phyloP scores from a whole-genome alignment of 2,329 filamentous ascomycete genomes.

The Westerdykella sp. region DNA sequence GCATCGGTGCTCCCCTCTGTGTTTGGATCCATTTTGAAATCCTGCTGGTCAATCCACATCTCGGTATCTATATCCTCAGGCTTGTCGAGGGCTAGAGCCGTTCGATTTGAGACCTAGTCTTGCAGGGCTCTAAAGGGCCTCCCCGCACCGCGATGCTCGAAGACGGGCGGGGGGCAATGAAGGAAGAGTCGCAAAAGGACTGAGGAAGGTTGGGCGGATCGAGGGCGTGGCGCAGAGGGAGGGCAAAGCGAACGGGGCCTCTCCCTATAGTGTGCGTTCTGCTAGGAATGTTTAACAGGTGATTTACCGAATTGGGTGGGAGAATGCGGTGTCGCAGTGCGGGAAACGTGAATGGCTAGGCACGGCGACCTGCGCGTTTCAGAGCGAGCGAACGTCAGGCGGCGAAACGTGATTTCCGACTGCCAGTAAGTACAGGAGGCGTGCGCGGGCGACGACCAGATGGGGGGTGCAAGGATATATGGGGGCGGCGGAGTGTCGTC shows the following conservation, averaged over 20 bases:
- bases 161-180: background rate
- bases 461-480: too few relatives aligned
- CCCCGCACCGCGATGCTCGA: background rate
- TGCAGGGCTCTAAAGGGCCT: background rate
- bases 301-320: slow-evolving; percentile 17
- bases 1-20: slow-evolving; percentile 60
- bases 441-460: too few relatives aligned
- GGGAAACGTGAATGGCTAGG: background rate
- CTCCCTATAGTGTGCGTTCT: slow-evolving; percentile 3
- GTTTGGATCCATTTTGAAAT: slow-evolving; percentile 28
- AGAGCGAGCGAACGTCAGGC: slow-evolving; percentile 8
- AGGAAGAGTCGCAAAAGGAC: background rate
- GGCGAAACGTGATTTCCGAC: slow-evolving; percentile 1
- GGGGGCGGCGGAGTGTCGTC: too few relatives aligned
- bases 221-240: slow-evolving; percentile 6
- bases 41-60: slow-evolving; percentile 32
- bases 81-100: slow-evolving; percentile 21
- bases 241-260: slow-evolving; percentile 2
- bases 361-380: slow-evolving; percentile 18
- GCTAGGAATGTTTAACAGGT: slow-evolving; percentile 26
- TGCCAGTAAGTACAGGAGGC: too few relatives aligned
- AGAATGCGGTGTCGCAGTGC: slow-evolving; percentile 6
- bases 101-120: slow-evolving; percentile 21
- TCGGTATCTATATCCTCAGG: slow-evolving; percentile 30
- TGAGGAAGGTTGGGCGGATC: slow-evolving; percentile 4